Conservation (phyloP, 2,329 filamentous ascomycete genomes). For the Fusarium falciforme region DNA sequence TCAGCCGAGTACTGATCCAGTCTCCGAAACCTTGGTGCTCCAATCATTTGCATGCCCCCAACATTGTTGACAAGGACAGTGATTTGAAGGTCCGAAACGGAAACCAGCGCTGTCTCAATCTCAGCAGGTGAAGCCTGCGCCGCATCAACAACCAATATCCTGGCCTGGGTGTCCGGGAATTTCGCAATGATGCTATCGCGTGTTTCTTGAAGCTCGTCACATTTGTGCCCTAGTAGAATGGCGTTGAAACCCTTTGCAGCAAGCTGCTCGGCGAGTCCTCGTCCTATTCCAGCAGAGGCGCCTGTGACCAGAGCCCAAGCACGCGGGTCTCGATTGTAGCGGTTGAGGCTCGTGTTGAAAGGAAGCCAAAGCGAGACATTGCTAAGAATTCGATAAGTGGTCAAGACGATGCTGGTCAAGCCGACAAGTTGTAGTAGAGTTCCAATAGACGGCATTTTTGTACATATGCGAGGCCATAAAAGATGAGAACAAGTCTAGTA, state of each 20-base stretch:
- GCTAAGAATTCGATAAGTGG: neutral
- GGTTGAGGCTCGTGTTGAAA: neutral
- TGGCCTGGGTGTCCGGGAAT: neutral
- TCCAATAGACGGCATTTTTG: neutral
- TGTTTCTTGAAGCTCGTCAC: neutral
- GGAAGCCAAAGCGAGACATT: neutral
- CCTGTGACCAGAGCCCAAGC: neutral
- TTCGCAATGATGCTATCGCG: neutral
- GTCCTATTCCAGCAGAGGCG: neutral
- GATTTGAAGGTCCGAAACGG: neutral
- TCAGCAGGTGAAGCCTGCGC: neutral
- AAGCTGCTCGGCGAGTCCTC: neutral
- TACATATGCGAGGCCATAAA: neutral
- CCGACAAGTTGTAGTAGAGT: neutral
- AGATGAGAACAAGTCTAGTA: neutral
- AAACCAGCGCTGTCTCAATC: neutral
- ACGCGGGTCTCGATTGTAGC: neutral
- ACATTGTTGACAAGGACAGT: slow-evolving; percentile 1
- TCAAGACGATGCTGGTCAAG: neutral
- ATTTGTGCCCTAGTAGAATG: neutral
- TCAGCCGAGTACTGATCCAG: neutral
- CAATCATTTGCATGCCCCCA: neutral
- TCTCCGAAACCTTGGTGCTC: neutral
- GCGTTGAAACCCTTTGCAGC: neutral
- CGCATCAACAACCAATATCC: neutral